These are phyloP conservation scores for Viola pubescens DNA, from an alignment of 441 rosid species.

Conservation along the genomic window DNA sequence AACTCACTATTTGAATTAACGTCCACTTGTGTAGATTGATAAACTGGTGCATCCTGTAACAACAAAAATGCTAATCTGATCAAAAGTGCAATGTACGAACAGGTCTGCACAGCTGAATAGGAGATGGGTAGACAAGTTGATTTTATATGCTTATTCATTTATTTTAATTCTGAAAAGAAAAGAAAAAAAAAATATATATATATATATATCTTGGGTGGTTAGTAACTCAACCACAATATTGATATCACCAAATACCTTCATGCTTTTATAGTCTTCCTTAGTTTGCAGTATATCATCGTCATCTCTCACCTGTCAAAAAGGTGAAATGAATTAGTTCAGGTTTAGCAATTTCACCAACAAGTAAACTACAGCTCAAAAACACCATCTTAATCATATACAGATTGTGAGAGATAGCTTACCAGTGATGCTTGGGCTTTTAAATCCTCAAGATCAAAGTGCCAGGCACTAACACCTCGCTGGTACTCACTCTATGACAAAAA, in stretches of 20 bases:
- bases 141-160: too few relatives aligned
- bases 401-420: too few relatives aligned
- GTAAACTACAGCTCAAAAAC: constrained; percentile 6
- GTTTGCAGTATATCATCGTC: constrained; percentile 56
- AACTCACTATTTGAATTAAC: constrained; percentile 25
- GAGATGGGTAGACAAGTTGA: too few relatives aligned
- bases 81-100: too few relatives aligned
- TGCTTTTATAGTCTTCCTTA: constrained; percentile 50
- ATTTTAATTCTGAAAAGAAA: not conserved
- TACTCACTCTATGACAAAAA: constrained; percentile 68
- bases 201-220: constrained; percentile 1
- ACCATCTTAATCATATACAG: not conserved
- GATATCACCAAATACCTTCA: constrained; percentile 26
- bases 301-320: constrained; percentile 54
- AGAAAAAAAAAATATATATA: too few relatives aligned
- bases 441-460: constrained; percentile 95
- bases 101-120: too few relatives aligned
- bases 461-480: constrained; percentile 97
- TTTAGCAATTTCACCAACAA: constrained; percentile 13
- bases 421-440: constrained; percentile 89
- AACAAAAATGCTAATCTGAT: constrained; percentile 10
- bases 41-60: constrained; percentile 31
- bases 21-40: constrained; percentile 25
- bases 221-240: constrained; percentile 34
- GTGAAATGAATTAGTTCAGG: constrained; percentile 12